Conservation (phyloP, 352 stramenopile species). For the Phytopythium oedochilum region DNA sequence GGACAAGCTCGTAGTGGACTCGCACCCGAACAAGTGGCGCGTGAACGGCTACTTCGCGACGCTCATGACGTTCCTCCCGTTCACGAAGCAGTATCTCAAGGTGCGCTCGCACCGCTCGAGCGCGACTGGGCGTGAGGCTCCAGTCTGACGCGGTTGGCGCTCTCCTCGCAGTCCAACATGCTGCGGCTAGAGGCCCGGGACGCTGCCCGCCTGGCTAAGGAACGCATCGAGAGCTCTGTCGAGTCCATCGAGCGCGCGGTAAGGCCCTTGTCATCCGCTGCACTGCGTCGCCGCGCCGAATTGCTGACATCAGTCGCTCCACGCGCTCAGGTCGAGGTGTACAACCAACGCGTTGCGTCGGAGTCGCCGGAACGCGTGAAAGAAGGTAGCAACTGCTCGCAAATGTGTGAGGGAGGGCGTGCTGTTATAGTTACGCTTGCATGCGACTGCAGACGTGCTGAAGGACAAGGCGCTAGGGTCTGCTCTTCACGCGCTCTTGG, state of each 20-base stretch:
- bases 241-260: conserved; percentile 23
- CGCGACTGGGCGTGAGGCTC: neutral
- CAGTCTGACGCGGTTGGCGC: neutral
- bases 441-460: conserved; percentile 31
- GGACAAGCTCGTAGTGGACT: conserved; percentile 74
- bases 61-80: conserved; percentile 85
- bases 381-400: conserved; percentile 27
- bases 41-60: conserved; percentile 88
- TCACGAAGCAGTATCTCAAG: conserved; percentile 87
- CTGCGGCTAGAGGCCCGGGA: conserved; percentile 77
- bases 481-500: conserved; percentile 44
- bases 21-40: conserved; percentile 85
- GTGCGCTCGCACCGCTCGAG: conserved; percentile 17
- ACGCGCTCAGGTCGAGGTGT: conserved; percentile 26
- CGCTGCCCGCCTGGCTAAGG: conserved; percentile 40
- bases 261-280: neutral
- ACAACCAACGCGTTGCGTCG: conserved; percentile 21
- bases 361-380: conserved; percentile 50
- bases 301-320: neutral
- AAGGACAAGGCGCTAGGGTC: conserved; percentile 51
- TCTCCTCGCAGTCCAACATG: conserved; percentile 68
- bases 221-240: conserved; percentile 51
- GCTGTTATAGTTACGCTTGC: neutral
- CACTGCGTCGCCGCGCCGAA: no score
- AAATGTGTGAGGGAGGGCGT: neutral